phyloP scores from a whole-genome alignment of 306 rosid genomes.

The Biancaea sappan region DNA sequence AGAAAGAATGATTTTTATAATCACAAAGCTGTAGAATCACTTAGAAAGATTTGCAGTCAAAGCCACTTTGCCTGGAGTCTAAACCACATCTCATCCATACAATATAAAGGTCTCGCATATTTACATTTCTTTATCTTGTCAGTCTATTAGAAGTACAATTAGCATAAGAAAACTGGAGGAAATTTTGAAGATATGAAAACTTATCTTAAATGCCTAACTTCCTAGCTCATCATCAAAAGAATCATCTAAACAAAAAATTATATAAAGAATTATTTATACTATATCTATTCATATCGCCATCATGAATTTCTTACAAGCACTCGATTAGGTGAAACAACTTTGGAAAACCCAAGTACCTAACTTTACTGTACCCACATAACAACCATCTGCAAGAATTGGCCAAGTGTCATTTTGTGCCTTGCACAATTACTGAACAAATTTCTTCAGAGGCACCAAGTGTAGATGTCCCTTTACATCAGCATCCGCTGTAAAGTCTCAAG shows the following conservation, averaged over 20 bases:
- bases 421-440: constrained; percentile 25
- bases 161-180: constrained; percentile 27
- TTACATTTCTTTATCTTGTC: constrained; percentile 28
- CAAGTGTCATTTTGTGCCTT: constrained; percentile 12
- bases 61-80: background rate
- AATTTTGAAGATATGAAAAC: constrained; percentile 17
- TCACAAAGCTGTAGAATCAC: constrained; percentile 19
- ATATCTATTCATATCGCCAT: constrained; percentile 23
- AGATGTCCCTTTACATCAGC: constrained; percentile 28
- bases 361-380: constrained; percentile 22
- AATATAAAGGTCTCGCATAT: constrained; percentile 20
- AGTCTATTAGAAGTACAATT: constrained; percentile 27
- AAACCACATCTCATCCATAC: constrained; percentile 32
- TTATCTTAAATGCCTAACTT: constrained; percentile 32
- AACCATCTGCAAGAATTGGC: constrained; percentile 20
- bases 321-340: constrained; percentile 29
- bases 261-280: constrained; percentile 24
- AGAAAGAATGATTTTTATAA: background rate
- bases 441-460: constrained; percentile 29
- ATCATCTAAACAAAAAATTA: constrained; percentile 35
- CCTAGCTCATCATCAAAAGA: constrained; percentile 33
- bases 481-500: constrained; percentile 36
- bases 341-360: constrained; percentile 31
- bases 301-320: constrained; percentile 33
- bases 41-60: constrained; percentile 1